Evolutionary conservation across 139 green algal species (phyloP), one percentile per base, ranked within the genome.

Genomic region (Chlamydomonas sphaeroides): DNA sequence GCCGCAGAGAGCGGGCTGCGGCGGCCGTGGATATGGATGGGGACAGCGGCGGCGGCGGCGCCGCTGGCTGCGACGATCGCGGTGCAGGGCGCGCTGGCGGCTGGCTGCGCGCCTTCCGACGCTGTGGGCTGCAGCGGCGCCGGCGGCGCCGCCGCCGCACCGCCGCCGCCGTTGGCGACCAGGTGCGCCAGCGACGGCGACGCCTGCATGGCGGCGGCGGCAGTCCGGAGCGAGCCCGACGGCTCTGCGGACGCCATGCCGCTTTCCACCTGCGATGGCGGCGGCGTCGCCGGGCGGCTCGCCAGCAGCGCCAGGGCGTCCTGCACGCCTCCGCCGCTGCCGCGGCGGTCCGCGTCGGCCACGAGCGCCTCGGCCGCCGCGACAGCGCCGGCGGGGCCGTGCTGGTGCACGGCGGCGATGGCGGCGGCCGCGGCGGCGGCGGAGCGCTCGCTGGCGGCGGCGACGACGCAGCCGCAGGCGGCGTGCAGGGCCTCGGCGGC

Each of bases 1-100:
- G 33, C 25, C 5, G 23, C 63, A 1, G 42, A 6, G 30, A 83
- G 63, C 0, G 76, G 76, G 42, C 76, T 83, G 4, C 63, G 62
- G 23, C 76, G 76, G 65, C 76, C 76, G 63, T 83, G 76, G 42
- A 83, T 39, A 63, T 83, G 76, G 45, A 83, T 73, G 45, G 74
- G 74, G 5, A 80, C 72, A 11, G 56, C 56, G 21, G 25, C 23
- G 56, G 56, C 21, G 56, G 56, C 45, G 45, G 45, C 11, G 45
- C 45, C 10, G 45, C 45, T 14, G 45, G 45, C 45, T 10, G 45
- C 45, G n/a, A n/a, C n/a, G n/a, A n/a, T n/a, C n/a, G n/a, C n/a
- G n/a, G n/a, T n/a, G n/a, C n/a, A n/a, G n/a, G n/a, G n/a, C n/a
- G n/a, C n/a, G n/a, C n/a, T n/a, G n/a, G n/a, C n/a, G n/a, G n/a